Base-by-base conservation (phyloP, 2,329 filamentous ascomycete species). In the Sporothrix euskadiensis region DNA sequence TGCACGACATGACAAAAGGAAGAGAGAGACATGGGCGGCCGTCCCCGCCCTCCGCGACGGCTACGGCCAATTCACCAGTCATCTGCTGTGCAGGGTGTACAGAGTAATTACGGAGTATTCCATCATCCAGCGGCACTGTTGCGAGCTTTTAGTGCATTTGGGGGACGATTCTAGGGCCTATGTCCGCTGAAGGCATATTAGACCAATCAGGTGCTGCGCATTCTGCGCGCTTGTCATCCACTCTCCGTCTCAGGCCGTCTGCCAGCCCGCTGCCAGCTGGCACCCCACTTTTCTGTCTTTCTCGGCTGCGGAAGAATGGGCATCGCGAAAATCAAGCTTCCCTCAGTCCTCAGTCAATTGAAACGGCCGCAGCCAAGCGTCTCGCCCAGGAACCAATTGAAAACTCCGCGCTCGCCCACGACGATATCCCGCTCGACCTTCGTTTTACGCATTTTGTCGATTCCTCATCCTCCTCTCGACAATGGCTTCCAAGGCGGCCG, bases 401-500 rank as follows among this genome's bases (percentile, higher is more conserved):
- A 61, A 61, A n/a, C 57, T 39, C 39, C 61, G 39, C 61, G 22
- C 30, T 26, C 35, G 35, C 59, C 39, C 56, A 35, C 56, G 56
- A 59, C 59, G 39, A 26, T n/a, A 65, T 22, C 32, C n/a, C 39
- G 26, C 61, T 4, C 39, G 8, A 26, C n/a, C 12, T 26, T 5
- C 52, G 10, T 26, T 56, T 12, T 12, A 32, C 22, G 1, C 22
- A 30, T 22, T 16, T 16, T 10, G 39, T 44, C 57, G 44, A 35
- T 22, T 44, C 65, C 14, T 68, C 47, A n/a, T 22, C 49, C 52
- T 2, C 26, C 26, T 35, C 22, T 32, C 6, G 4, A 49, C 78
- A 75, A 91, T 91, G 89, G 88, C 87, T 78, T 87, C 88, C 77
- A 89, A 90, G 83, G 87, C 83, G 79, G 86, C 83, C 79, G 84